Evolutionary conservation across 305 asterid genomes (phyloP).

Genomic region (Withania somnifera): DNA sequence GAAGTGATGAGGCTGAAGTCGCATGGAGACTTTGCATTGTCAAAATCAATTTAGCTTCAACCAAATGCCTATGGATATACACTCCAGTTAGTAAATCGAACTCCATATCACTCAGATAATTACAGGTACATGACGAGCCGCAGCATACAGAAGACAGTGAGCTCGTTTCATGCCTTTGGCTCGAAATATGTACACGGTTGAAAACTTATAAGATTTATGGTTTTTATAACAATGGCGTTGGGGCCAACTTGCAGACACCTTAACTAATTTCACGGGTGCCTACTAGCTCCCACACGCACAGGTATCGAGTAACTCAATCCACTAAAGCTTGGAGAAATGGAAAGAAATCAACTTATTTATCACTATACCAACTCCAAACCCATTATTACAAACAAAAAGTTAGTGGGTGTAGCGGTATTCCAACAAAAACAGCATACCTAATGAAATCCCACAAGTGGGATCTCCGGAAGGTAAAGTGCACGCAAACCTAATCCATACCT

Average conservation of each 20-base stretch:
- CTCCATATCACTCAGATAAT: neutral
- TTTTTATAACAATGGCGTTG: neutral
- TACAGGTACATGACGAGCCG: neutral
- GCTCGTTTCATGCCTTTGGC: neutral
- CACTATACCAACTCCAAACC: neutral
- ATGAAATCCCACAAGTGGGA: too few relatives aligned
- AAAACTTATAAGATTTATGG: neutral
- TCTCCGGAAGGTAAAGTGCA: too few relatives aligned
- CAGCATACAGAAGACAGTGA: neutral
- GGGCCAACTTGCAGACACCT: neutral
- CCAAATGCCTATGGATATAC: constrained; percentile 4
- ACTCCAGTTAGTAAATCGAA: neutral
- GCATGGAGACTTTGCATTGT: constrained; percentile 32
- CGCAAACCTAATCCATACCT: too few relatives aligned
- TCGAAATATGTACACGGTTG: neutral
- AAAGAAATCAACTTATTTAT: neutral
- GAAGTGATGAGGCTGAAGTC: constrained; percentile 20
- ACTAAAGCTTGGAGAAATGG: neutral
- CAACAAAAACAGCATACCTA: too few relatives aligned
- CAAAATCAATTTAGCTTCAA: constrained; percentile 14
- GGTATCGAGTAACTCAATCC: neutral
- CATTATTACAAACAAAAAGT: neutral
- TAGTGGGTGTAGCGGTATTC: neutral
- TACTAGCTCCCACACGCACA: neutral
- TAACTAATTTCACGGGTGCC: neutral